phyloP scores from a whole-genome alignment of 2,329 filamentous ascomycete species.

The Botrytis galanthina region DNA sequence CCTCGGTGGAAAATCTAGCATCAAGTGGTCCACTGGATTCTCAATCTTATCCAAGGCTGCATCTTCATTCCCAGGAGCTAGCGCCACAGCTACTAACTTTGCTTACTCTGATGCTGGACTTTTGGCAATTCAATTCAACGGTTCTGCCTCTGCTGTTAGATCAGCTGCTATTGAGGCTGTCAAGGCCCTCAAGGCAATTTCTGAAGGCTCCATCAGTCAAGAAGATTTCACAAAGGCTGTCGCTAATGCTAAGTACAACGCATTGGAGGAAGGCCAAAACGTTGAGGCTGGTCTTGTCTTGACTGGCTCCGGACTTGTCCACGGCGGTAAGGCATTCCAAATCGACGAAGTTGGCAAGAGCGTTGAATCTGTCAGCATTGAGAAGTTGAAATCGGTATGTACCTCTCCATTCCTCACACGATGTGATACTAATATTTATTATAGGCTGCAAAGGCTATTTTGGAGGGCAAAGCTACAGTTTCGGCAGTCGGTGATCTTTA shows the following conservation, averaged over 20 bases:
- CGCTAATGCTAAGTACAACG: slow-evolving; percentile 89
- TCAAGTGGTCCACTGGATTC: slow-evolving; percentile 97
- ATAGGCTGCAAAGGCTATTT: slow-evolving; percentile 82
- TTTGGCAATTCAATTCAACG: slow-evolving; percentile 76
- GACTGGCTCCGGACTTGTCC: slow-evolving; percentile 80
- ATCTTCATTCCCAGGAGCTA: slow-evolving; percentile 62
- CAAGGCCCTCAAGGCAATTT: slow-evolving; percentile 77
- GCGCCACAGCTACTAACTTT: slow-evolving; percentile 71
- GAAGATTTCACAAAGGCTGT: slow-evolving; percentile 91
- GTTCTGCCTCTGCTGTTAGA: slow-evolving; percentile 69
- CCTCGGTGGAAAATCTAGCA: slow-evolving; percentile 82
- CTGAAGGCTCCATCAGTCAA: slow-evolving; percentile 70
- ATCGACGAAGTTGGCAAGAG: slow-evolving; percentile 75
- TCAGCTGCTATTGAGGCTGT: slow-evolving; percentile 73
- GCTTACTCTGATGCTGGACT: slow-evolving; percentile 95
- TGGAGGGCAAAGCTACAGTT: slow-evolving; percentile 86
- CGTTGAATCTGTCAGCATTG: slow-evolving; percentile 76
- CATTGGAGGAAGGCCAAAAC: slow-evolving; percentile 77
- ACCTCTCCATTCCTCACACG: background rate
- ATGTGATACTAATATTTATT: slow-evolving; percentile 36
- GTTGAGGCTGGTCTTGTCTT: slow-evolving; percentile 74
- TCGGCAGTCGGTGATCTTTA: slow-evolving; percentile 89
- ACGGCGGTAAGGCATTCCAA: slow-evolving; percentile 79
- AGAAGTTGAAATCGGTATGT: slow-evolving; percentile 83
- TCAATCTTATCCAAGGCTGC: slow-evolving; percentile 81